A percentile compares a stretch with the other conserved stretches of the same genome.
These are phyloP conservation scores for Ceratocystis alfenasii DNA, from an alignment of 2,329 filamentous ascomycete species.

Conservation along the genomic window DNA sequence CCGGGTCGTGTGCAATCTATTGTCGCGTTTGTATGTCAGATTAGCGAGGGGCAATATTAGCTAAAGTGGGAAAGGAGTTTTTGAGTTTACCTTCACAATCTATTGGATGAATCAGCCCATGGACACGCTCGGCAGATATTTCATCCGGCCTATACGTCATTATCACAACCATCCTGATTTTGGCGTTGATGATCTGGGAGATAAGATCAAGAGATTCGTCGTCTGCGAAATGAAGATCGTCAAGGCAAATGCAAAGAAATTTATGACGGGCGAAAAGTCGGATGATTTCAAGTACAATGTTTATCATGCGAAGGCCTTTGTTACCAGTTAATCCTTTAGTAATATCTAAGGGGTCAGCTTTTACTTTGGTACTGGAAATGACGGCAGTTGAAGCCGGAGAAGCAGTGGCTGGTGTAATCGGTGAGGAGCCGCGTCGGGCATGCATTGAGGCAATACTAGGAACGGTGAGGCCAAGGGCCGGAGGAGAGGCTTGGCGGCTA, in stretches of 20 bases:
- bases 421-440: conserved; percentile 41
- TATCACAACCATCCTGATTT: conserved; percentile 70
- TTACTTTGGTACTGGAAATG: conserved; percentile 33
- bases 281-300: conserved; percentile 76
- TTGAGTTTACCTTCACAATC: conserved; percentile 39
- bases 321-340: conserved; percentile 46
- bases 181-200: conserved; percentile 62
- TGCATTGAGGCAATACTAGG: conserved; percentile 26
- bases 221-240: conserved; percentile 85
- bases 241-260: conserved; percentile 76
- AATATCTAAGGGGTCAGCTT: conserved; percentile 38
- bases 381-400: conserved; percentile 35
- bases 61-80: neutral
- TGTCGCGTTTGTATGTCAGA: neutral
- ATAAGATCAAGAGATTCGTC: conserved; percentile 77
- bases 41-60: neutral
- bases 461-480: conserved; percentile 20
- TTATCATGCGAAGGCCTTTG: conserved; percentile 65
- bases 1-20: conserved; percentile 36
- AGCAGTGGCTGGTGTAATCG: conserved; percentile 35
- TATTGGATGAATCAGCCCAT: conserved; percentile 42
- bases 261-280: conserved; percentile 71
- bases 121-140: conserved; percentile 43
- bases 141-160: conserved; percentile 64
- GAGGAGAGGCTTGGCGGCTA: conserved; percentile 20